Evolutionary conservation across 345 rosid species (phyloP).

Genomic region (Isatis tinctoria): DNA sequence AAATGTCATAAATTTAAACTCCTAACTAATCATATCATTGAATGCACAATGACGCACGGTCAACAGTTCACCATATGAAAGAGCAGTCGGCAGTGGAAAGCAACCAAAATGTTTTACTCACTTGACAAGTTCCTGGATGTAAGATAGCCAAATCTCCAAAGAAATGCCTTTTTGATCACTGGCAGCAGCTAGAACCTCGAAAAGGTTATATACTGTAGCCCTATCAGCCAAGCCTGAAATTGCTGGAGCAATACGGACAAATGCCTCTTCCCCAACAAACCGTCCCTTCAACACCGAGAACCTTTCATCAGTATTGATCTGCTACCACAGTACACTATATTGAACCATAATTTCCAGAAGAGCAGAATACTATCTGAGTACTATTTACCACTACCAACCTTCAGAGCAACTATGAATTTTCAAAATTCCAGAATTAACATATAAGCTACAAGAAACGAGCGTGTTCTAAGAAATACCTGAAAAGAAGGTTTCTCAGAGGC

Average conservation of each 20-base stretch:
- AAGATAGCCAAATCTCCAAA: conserved; percentile 70
- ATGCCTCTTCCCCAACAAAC: conserved; percentile 73
- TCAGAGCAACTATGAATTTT: neutral
- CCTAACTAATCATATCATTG: neutral
- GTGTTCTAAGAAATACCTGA: conserved; percentile 44
- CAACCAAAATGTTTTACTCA: conserved; percentile 39
- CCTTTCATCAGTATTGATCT: conserved; percentile 22
- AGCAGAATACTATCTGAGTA: neutral
- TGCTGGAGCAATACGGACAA: conserved; percentile 86
- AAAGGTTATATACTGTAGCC: conserved; percentile 80
- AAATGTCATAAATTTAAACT: neutral
- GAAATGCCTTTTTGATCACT: conserved; percentile 66
- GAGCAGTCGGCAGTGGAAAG: neutral
- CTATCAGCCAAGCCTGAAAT: conserved; percentile 87
- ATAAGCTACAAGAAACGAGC: neutral
- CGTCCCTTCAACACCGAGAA: conserved; percentile 52
- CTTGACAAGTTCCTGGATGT: conserved; percentile 86
- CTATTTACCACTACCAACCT: conserved; percentile 10
- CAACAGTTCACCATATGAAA: neutral
- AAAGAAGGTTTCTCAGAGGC: conserved; percentile 46
- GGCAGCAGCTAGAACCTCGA: conserved; percentile 58
- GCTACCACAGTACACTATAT: neutral
- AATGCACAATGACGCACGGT: neutral
- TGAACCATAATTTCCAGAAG: neutral
- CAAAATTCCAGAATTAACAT: neutral